phyloP scores from a whole-genome alignment of 306 rosid species.

The Lagenaria siceraria region DNA sequence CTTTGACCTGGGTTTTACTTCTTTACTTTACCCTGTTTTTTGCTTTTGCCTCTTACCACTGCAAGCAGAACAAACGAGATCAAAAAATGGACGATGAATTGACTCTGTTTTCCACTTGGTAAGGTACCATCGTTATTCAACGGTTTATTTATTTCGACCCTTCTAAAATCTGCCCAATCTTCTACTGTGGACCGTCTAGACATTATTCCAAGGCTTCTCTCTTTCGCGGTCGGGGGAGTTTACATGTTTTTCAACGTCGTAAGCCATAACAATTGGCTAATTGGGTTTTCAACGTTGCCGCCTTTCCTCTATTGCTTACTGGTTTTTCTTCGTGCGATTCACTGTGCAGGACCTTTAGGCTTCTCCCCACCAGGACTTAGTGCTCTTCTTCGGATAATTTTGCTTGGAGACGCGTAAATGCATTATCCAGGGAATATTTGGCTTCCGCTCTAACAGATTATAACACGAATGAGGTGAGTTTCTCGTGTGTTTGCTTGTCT shows the following conservation, averaged over 20 bases:
- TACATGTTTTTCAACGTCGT: neutral
- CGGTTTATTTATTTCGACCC: neutral
- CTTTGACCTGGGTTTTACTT: neutral
- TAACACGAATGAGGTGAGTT: slow-evolving; percentile 68
- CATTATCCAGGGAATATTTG: slow-evolving; percentile 35
- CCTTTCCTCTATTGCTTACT: slow-evolving; percentile 3
- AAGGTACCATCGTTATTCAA: neutral
- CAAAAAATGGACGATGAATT: neutral
- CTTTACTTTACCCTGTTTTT: neutral
- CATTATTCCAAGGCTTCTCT: neutral
- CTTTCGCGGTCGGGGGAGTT: neutral
- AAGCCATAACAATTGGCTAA: neutral
- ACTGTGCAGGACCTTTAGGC: slow-evolving; percentile 14
- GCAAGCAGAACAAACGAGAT: neutral
- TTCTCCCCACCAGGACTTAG: slow-evolving; percentile 11
- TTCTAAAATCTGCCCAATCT: neutral
- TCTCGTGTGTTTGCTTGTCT: slow-evolving; percentile 8
- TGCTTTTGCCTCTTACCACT: neutral
- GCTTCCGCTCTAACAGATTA: slow-evolving; percentile 42
- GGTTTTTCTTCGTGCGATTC: slow-evolving; percentile 5
- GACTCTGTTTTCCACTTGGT: neutral
- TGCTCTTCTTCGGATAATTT: slow-evolving; percentile 22
- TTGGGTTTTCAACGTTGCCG: neutral
- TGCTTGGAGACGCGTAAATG: slow-evolving; percentile 33
- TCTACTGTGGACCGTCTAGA: neutral